These are phyloP conservation scores for Termitomyces eurrhizus DNA, from an alignment of 768 basidiomycete species.

Conservation along the genomic window DNA sequence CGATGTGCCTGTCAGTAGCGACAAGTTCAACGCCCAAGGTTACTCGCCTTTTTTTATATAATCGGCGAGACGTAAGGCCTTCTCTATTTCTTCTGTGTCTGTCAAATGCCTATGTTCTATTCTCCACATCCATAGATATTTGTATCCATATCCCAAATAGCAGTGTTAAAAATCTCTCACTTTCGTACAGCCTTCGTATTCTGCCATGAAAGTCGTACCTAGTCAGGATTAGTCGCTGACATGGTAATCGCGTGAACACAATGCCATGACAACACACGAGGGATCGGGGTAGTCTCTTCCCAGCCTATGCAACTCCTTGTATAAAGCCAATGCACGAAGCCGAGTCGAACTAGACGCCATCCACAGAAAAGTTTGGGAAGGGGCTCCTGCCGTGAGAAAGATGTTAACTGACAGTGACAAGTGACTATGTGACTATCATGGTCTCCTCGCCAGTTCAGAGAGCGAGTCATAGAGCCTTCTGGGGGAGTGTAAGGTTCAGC, in stretches of 20 bases:
- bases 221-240: constrained; percentile 8
- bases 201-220: constrained; percentile 76
- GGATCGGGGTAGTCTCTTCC: constrained; percentile 83
- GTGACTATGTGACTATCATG: background rate
- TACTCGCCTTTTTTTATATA: constrained; percentile 80
- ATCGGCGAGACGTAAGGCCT: constrained; percentile 68
- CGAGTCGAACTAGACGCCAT: constrained; percentile 55
- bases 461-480: background rate
- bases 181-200: constrained; percentile 69
- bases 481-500: background rate
- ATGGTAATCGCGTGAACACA: constrained; percentile 10
- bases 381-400: constrained; percentile 6
- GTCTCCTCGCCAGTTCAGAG: background rate
- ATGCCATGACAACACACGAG: constrained; percentile 44
- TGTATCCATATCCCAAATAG: background rate
- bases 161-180: constrained; percentile 34
- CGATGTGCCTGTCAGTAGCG: background rate
- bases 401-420: background rate
- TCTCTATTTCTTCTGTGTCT: constrained; percentile 70
- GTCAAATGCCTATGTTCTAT: constrained; percentile 66
- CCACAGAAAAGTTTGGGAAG: constrained; percentile 4
- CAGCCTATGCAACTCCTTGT: constrained; percentile 79
- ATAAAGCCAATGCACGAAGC: constrained; percentile 63
- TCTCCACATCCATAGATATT: constrained; percentile 5
- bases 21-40: background rate